A percentile compares a stretch with the other conserved stretches of the same genome.
Conservation (phyloP, 179 eudicot genomes). For the Heliamphora pulchella region DNA sequence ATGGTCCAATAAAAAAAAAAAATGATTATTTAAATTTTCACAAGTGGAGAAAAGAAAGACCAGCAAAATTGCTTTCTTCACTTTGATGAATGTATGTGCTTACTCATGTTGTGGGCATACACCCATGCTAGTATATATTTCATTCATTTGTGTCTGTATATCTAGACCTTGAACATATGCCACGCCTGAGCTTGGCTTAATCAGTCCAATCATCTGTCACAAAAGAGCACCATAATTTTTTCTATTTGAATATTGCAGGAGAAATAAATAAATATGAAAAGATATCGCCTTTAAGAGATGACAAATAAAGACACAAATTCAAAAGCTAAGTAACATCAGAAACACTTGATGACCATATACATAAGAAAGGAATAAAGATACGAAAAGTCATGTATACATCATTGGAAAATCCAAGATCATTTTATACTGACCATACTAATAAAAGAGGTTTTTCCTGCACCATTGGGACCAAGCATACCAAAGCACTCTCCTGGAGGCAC, state of each 20-base stretch:
- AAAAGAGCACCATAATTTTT: neutral
- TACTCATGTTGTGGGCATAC: constrained; percentile 97
- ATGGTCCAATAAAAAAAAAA: neutral
- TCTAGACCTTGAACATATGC: constrained; percentile 71
- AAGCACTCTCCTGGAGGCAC: constrained; percentile 83
- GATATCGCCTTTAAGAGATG: neutral
- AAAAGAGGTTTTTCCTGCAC: constrained; percentile 95
- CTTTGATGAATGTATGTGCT: constrained; percentile 17
- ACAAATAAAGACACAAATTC: neutral
- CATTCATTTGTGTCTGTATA: constrained; percentile 55
- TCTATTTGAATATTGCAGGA: neutral
- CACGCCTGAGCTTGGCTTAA: constrained; percentile 69
- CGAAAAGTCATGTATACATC: neutral
- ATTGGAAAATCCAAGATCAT: neutral
- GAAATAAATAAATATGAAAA: neutral
- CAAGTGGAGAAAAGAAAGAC: neutral
- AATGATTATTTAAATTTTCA: neutral
- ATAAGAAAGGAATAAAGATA: neutral
- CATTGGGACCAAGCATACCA: constrained; percentile 98
- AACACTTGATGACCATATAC: neutral
- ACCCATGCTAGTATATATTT: constrained; percentile 82
- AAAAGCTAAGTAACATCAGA: neutral
- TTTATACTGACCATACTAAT: constrained; percentile 69
- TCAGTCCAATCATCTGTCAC: constrained; percentile 79
- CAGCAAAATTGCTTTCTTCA: neutral